A percentile compares a stretch with the other conserved stretches of the same genome.
Conservation (phyloP, 768 basidiomycete genomes). For the Pisolithus microcarpus region DNA sequence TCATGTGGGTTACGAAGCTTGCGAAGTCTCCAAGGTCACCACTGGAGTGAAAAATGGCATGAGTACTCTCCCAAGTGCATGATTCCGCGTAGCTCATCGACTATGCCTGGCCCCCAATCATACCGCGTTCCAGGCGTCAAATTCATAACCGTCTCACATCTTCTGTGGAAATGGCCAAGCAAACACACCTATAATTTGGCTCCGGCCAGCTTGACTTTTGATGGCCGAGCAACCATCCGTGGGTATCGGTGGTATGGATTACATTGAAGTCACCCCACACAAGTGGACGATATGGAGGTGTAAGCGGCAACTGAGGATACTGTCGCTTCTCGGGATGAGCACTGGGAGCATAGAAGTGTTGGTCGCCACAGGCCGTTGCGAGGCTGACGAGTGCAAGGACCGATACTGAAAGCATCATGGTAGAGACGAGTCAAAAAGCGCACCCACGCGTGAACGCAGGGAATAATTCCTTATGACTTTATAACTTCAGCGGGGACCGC, state of each 20-base stretch:
- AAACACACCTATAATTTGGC: conserved; percentile 57
- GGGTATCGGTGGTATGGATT: conserved; percentile 79
- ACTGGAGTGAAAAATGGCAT: conserved; percentile 15
- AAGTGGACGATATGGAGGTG: conserved; percentile 58
- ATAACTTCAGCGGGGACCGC: too few species aligned
- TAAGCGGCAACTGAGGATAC: conserved; percentile 35
- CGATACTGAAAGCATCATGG: conserved; percentile 10
- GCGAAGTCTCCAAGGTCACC: conserved; percentile 77
- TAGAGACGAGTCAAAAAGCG: neutral
- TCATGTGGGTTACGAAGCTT: conserved; percentile 83
- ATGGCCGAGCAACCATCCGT: conserved; percentile 81
- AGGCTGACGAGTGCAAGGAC: conserved; percentile 13
- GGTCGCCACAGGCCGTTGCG: conserved; percentile 16
- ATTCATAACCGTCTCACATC: neutral
- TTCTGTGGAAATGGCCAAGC: neutral
- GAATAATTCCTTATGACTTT: too few species aligned
- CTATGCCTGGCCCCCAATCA: neutral
- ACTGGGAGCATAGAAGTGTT: conserved; percentile 15
- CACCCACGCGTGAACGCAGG: too few species aligned
- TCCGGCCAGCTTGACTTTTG: conserved; percentile 68
- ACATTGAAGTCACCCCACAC: conserved; percentile 89
- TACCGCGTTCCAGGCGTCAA: neutral
- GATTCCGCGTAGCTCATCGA: neutral
- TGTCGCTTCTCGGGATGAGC: conserved; percentile 32
- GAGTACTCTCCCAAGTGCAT: neutral